Percentiles rank a stretch among this genome's conserved stretches.
Conservation (phyloP, 2,329 filamentous ascomycete species). For the Pleoardoris graminearum region DNA sequence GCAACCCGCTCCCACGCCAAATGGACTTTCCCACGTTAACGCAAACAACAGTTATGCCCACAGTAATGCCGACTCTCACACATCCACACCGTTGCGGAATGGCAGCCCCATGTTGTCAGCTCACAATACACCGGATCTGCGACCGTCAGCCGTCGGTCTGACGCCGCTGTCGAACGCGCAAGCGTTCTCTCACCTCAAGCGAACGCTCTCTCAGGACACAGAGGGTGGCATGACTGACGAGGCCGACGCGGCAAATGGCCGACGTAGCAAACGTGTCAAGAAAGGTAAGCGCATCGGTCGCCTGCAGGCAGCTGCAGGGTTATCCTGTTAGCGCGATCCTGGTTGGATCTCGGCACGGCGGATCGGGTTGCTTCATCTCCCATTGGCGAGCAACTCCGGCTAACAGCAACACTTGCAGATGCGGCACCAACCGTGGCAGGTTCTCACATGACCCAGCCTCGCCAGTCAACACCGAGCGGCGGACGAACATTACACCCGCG, state of each 20-base stretch:
- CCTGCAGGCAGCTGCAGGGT: slow-evolving; percentile 26
- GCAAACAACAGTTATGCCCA: slow-evolving; percentile 55
- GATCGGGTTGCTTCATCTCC: slow-evolving; percentile 15
- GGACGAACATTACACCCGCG: slow-evolving; percentile 55
- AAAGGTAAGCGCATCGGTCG: slow-evolving; percentile 63
- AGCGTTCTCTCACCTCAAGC: slow-evolving; percentile 67
- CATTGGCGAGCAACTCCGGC: slow-evolving; percentile 27
- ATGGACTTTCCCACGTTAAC: slow-evolving; percentile 63
- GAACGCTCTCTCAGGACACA: slow-evolving; percentile 62
- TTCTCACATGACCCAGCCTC: slow-evolving; percentile 94
- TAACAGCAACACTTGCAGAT: slow-evolving; percentile 47
- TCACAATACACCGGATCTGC: slow-evolving; percentile 67
- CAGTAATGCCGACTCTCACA: slow-evolving; percentile 56
- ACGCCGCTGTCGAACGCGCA: slow-evolving; percentile 58
- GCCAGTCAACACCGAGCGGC: slow-evolving; percentile 71
- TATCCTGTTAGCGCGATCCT: slow-evolving; percentile 24
- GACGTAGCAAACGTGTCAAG: slow-evolving; percentile 90
- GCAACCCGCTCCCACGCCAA: slow-evolving; percentile 26
- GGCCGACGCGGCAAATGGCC: slow-evolving; percentile 52
- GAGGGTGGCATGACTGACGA: slow-evolving; percentile 65
- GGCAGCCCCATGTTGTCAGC: slow-evolving; percentile 66
- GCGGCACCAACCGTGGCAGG: slow-evolving; percentile 81
- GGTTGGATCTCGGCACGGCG: slow-evolving; percentile 24
- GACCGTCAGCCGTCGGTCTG: slow-evolving; percentile 52
- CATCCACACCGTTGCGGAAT: slow-evolving; percentile 64